A percentile compares a stretch with the other conserved stretches of the same genome.
Evolutionary conservation across 495 filamentous ascomycete species (phyloP).

Genomic region (Pyrenula massariospora): DNA sequence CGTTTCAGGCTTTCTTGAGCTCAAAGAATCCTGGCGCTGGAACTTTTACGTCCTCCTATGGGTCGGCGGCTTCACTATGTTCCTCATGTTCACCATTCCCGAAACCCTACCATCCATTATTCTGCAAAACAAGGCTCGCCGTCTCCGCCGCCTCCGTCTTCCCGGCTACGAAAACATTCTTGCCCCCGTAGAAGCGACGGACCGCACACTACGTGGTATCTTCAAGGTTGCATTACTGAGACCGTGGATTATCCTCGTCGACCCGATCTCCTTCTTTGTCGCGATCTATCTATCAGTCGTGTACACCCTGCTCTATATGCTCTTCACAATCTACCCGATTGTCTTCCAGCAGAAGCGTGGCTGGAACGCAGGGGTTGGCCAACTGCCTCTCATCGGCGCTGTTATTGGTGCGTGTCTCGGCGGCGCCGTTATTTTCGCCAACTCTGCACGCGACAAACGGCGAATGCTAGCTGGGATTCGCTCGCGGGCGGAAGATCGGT

Average conservation of each 20-base stretch:
- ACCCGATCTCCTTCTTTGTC: conserved; percentile 32
- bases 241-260: conserved; percentile 31
- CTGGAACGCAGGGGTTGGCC: conserved; percentile 37
- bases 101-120: conserved; percentile 21
- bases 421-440: conserved; percentile 25
- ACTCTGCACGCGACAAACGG: conserved; percentile 1
- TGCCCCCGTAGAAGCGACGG: conserved; percentile 27
- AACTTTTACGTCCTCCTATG: conserved; percentile 35
- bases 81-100: conserved; percentile 33
- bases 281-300: conserved; percentile 40
- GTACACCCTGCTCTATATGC: conserved; percentile 48
- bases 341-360: conserved; percentile 41
- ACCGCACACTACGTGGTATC: conserved; percentile 26
- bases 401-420: conserved; percentile 32
- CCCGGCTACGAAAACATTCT: conserved; percentile 32
- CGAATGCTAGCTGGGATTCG: not conserved
- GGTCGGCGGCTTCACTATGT: conserved; percentile 22
- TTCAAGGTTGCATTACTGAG: conserved; percentile 38
- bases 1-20: conserved; percentile 31
- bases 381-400: conserved; percentile 39
- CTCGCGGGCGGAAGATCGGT: conserved; percentile 26
- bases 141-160: conserved; percentile 22
- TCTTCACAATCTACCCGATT: conserved; percentile 61
- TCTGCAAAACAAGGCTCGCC: conserved; percentile 18
- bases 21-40: conserved; percentile 34